Conservation (phyloP, 148 eudicot genomes). For the Rhododendron vialii region DNA sequence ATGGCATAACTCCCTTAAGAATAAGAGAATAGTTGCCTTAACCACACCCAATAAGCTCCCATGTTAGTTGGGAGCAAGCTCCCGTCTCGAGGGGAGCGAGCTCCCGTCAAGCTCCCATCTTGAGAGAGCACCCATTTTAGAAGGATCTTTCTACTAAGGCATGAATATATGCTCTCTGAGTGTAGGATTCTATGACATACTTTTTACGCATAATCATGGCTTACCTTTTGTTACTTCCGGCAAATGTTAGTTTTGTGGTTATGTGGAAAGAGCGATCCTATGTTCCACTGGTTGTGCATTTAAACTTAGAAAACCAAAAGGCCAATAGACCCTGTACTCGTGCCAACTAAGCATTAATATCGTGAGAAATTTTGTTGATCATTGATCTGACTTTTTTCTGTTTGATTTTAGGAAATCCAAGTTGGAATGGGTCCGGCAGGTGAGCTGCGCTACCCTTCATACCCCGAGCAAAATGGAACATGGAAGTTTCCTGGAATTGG, state of each 20-base stretch:
- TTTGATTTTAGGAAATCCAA: conserved; percentile 72
- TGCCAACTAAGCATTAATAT: background rate
- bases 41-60: too few relatives aligned
- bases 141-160: background rate
- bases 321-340: background rate
- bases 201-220: background rate
- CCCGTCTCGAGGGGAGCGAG: too few relatives aligned
- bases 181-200: background rate
- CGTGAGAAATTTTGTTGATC: background rate
- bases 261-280: background rate
- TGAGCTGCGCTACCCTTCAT: conserved; percentile 96
- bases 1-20: too few relatives aligned
- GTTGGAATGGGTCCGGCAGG: conserved; percentile 99
- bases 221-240: background rate
- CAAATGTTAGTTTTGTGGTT: background rate
- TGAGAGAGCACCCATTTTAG: too few relatives aligned
- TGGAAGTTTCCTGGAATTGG: conserved; percentile 99
- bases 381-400: background rate
- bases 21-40: too few relatives aligned
- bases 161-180: background rate
- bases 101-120: too few relatives aligned
- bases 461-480: conserved; percentile 84
- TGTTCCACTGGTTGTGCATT: background rate
- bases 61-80: too few relatives aligned
- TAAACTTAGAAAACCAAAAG: background rate